Conservation (phyloP, 176 grass and related monocot species). For the Olyra latifolia region DNA sequence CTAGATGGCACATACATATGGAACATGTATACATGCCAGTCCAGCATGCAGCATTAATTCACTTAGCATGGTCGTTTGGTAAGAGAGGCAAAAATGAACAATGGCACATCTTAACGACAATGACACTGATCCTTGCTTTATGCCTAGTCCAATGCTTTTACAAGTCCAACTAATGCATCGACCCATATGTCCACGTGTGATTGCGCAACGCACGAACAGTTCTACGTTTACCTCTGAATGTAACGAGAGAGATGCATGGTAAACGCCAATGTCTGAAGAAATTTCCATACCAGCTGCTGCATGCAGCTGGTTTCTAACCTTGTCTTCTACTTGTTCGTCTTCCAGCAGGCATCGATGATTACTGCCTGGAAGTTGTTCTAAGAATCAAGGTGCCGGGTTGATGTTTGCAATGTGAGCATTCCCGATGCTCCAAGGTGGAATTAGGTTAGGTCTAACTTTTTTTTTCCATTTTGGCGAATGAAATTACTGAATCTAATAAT, state of each 20-base stretch:
- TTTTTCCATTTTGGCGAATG: too few species aligned
- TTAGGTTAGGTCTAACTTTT: too few species aligned
- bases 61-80: neutral
- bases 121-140: constrained; percentile 1
- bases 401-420: neutral
- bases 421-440: neutral
- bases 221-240: neutral
- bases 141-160: neutral
- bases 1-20: neutral
- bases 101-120: neutral
- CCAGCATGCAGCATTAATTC: neutral
- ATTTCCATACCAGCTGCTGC: neutral
- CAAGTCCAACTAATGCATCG: constrained; percentile 3
- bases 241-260: neutral
- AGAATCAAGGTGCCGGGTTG: too few species aligned
- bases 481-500: too few species aligned
- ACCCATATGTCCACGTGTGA: neutral
- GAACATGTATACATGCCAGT: neutral
- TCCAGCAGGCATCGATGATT: neutral
- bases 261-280: neutral
- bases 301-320: neutral
- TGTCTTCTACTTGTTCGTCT: neutral
- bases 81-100: neutral
- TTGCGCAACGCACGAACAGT: neutral
- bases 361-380: neutral